Evolutionary conservation across 805 yeast species (phyloP), one percentile per base, ranked within the genome.

Genomic region (Candida anglica): DNA sequence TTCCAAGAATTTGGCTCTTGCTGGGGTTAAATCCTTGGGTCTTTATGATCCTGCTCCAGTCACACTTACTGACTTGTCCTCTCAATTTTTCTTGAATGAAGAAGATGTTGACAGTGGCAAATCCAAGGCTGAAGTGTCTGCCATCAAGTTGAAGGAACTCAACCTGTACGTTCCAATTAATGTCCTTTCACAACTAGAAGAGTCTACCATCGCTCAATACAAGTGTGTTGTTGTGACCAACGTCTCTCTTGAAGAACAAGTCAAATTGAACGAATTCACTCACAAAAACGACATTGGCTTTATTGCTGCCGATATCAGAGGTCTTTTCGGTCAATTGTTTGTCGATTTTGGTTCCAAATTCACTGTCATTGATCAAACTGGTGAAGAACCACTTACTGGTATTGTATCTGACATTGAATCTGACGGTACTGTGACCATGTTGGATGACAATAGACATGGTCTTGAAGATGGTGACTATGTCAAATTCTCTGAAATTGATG

Each of bases 1-100:
- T 38, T 97, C 98, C 16, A 93, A 93, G 64, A 93, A 93, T 60
- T 87, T 93, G 36, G 94, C 96, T 0, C 71, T 93, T 24, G 98
- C 98, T 3, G 99, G 99, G 52, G 98, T 93, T 48, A 93, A 93
- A 66, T 81, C 95, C 6, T 66, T 93, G 47, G 69, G 94, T 6
- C 60, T 93, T 20, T 86, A 81, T 56, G 99, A 93, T 53, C 95
- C 95, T 9, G 68, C 66, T 14, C 73, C 78, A 1, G 82, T 84
- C 15, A 58, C 69, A 35, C 44, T 87, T 28, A 71, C 62, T 33
- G 98, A 93, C 58, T 71, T 93, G 38, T 85, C 96, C 2, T 71
- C 95, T 9, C 99, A 91, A 56, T 93, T 88, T 66, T 93, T 88
- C 58, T 69, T 93, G 30, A 44, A 73, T 5, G 81, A 75, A 38